A percentile compares a stretch with the other conserved stretches of the same genome.
phyloP scores from a whole-genome alignment of 2,329 filamentous ascomycete genomes.

The Ustulina deusta region DNA sequence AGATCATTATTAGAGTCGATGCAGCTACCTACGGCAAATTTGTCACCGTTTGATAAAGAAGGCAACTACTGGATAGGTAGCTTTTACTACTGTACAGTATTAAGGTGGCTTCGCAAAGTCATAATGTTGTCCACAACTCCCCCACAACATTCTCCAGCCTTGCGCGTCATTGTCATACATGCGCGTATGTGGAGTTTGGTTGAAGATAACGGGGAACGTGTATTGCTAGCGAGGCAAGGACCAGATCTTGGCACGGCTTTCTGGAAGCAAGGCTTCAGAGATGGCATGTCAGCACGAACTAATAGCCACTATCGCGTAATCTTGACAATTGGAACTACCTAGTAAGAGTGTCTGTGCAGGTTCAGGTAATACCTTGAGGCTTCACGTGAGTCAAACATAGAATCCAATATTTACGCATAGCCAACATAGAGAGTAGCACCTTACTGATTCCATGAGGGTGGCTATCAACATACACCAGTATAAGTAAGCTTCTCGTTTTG shows the following conservation, averaged over 20 bases:
- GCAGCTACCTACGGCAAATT: constrained; percentile 18
- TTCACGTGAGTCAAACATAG: background rate
- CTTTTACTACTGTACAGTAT: constrained; percentile 6
- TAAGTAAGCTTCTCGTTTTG: background rate
- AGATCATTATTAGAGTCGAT: constrained; percentile 27
- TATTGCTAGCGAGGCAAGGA: constrained; percentile 3
- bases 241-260: constrained; percentile 11
- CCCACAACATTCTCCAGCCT: constrained; percentile 8
- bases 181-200: background rate
- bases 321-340: background rate
- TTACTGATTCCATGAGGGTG: background rate
- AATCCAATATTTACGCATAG: background rate
- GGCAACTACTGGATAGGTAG: background rate
- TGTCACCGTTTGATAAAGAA: constrained; percentile 21
- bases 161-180: constrained; percentile 10
- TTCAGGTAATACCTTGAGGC: background rate
- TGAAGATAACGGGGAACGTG: background rate
- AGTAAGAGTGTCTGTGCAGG: background rate
- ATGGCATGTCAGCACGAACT: constrained; percentile 18
- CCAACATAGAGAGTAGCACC: background rate
- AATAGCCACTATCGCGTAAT: constrained; percentile 1
- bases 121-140: background rate
- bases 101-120: constrained; percentile 15
- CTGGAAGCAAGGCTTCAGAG: constrained; percentile 11
- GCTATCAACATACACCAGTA: background rate